Evolutionary conservation across 2,329 filamentous ascomycete species (phyloP).

Genomic region (Fusarium nematophilum): DNA sequence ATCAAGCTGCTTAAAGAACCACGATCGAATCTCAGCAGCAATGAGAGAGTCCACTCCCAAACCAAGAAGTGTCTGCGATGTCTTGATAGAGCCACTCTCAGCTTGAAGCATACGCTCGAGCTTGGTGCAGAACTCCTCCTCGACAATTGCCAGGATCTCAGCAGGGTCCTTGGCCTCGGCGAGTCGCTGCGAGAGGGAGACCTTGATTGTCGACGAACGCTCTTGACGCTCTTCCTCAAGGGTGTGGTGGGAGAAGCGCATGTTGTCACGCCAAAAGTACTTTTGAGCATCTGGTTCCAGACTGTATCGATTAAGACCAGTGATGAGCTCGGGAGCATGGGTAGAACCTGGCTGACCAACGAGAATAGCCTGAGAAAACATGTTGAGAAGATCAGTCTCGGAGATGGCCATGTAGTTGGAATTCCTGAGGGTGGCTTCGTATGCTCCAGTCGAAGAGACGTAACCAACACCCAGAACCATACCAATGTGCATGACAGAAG

Average conservation of each 20-base stretch:
- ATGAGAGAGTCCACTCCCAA: slow-evolving; percentile 48
- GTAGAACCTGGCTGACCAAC: background rate
- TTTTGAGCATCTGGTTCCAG: background rate
- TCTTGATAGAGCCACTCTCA: slow-evolving; percentile 1
- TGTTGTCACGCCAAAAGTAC: background rate
- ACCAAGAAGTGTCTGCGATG: slow-evolving; percentile 13
- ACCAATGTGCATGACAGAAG: slow-evolving; percentile 53
- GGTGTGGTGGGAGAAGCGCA: background rate
- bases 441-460: slow-evolving; percentile 32
- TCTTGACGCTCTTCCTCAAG: background rate
- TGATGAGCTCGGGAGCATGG: background rate
- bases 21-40: slow-evolving; percentile 56
- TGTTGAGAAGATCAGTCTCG: background rate
- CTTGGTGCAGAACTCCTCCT: background rate
- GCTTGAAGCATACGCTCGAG: background rate
- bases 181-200: background rate
- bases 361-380: background rate
- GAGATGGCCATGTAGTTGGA: background rate
- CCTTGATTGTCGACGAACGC: background rate
- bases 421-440: background rate
- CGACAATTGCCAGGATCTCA: background rate
- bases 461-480: slow-evolving; percentile 56
- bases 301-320: background rate
- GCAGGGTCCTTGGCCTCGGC: background rate
- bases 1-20: slow-evolving; percentile 58